A percentile compares a stretch with the other conserved stretches of the same genome.
These are phyloP conservation scores for Allium fistulosum DNA, from an alignment of 106 monocot genomes.

Conservation along the genomic window DNA sequence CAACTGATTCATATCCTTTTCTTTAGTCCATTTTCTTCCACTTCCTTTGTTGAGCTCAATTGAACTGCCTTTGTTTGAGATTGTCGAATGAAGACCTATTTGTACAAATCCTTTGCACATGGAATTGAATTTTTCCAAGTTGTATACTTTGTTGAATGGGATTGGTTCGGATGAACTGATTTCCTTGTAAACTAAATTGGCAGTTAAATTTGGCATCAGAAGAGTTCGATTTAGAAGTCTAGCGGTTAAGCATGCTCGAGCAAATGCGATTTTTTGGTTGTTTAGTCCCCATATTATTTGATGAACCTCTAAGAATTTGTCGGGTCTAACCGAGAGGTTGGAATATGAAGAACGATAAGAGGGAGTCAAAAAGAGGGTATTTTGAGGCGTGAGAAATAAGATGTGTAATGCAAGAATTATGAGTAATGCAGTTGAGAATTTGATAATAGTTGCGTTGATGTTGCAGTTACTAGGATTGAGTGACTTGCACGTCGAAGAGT, in stretches of 20 bases:
- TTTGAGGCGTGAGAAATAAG: slow-evolving; percentile 26
- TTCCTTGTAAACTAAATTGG: slow-evolving; percentile 89
- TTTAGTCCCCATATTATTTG: slow-evolving; percentile 99
- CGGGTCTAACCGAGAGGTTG: slow-evolving; percentile 21
- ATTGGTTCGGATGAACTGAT: slow-evolving; percentile 62
- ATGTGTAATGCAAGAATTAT: slow-evolving; percentile 31
- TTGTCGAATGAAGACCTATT: slow-evolving; percentile 43
- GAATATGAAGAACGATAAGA: slow-evolving; percentile 6
- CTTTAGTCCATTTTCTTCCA: slow-evolving; percentile 88
- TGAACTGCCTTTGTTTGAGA: slow-evolving; percentile 38
- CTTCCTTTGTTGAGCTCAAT: slow-evolving; percentile 79
- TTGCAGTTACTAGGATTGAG: slow-evolving; percentile 6
- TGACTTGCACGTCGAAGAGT: slow-evolving; percentile 7
- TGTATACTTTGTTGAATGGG: slow-evolving; percentile 67
- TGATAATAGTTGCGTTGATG: slow-evolving; percentile 27
- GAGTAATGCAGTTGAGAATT: slow-evolving; percentile 23
- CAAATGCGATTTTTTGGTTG: slow-evolving; percentile 97
- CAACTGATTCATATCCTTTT: slow-evolving; percentile 70
- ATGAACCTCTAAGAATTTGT: slow-evolving; percentile 88
- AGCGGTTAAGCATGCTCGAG: slow-evolving; percentile 82
- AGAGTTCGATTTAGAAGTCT: slow-evolving; percentile 74
- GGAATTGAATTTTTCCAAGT: slow-evolving; percentile 71
- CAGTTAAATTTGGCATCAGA: slow-evolving; percentile 82
- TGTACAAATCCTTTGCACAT: slow-evolving; percentile 55
- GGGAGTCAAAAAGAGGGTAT: slow-evolving; percentile 3